phyloP scores from a whole-genome alignment of 345 rosid species.

The Eucalyptus polybractea region DNA sequence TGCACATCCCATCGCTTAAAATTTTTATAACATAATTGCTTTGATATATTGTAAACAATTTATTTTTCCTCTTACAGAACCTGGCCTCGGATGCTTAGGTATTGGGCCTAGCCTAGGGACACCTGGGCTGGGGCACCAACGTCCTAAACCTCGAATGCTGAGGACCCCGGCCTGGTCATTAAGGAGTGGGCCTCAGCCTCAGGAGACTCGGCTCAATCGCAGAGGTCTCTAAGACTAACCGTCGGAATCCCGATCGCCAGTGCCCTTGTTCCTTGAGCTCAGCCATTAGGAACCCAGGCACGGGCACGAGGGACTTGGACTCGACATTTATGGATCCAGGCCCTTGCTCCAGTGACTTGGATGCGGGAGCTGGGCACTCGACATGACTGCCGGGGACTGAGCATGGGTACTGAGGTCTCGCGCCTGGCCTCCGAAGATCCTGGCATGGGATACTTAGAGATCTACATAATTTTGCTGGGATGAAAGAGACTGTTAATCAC shows the following conservation, averaged over 20 bases:
- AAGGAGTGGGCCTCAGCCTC: not conserved
- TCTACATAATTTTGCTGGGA: not conserved
- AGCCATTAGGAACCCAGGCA: not conserved
- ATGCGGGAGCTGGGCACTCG: rapidly evolving
- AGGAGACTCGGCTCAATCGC: not conserved
- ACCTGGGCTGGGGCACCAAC: not conserved
- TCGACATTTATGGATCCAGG: not conserved
- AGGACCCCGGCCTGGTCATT: not conserved
- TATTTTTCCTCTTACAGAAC: not conserved
- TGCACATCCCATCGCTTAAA: not conserved
- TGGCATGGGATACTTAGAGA: not conserved
- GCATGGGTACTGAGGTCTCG: not conserved
- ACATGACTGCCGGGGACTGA: not conserved
- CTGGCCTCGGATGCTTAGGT: not conserved
- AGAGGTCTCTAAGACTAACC: not conserved
- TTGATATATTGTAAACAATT: not conserved
- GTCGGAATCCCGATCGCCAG: not conserved
- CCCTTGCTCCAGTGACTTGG: not conserved
- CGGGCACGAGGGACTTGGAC: not conserved
- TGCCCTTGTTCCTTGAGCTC: not conserved
- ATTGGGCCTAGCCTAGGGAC: not conserved
- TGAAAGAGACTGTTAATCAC: not conserved
- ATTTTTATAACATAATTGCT: not conserved
- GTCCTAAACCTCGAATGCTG: not conserved
- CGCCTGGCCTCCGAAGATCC: not conserved